Evolutionary conservation across 305 asterid genomes (phyloP).

Genomic region (Nicotiana rustica): DNA sequence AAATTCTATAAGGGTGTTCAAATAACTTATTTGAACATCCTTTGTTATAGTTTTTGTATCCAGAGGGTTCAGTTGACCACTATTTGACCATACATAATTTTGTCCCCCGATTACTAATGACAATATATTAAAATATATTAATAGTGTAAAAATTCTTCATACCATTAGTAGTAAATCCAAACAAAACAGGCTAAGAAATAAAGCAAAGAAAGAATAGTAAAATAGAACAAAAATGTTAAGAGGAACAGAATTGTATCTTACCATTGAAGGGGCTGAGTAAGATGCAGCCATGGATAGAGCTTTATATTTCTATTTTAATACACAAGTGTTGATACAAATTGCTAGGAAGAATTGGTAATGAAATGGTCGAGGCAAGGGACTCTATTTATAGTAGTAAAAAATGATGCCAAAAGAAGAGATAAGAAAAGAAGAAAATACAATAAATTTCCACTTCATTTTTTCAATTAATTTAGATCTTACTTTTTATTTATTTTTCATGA

Average conservation of each 20-base stretch:
- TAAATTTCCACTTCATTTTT: neutral
- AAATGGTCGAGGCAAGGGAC: neutral
- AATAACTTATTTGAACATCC: too few species aligned
- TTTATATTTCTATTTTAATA: neutral
- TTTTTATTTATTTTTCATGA: neutral
- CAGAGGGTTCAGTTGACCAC: too few species aligned
- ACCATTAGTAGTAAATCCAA: too few species aligned
- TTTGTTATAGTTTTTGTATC: too few species aligned
- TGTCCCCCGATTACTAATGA: too few species aligned
- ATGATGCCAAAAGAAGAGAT: neutral
- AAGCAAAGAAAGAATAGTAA: neutral
- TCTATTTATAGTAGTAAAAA: neutral
- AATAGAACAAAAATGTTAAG: neutral
- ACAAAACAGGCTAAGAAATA: neutral
- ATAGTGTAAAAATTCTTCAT: too few species aligned
- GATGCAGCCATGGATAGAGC: neutral
- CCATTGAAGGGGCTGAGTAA: neutral
- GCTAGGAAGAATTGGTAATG: neutral
- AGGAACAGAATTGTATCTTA: neutral
- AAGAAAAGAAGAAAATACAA: neutral
- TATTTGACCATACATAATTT: too few species aligned
- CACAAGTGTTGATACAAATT: neutral
- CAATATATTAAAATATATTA: too few species aligned
- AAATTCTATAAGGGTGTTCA: too few species aligned
- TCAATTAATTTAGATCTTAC: neutral